Percentiles rank a stretch among this genome's conserved stretches.
Conservation (phyloP, 2,329 filamentous ascomycete species). For the Fusarium kyushuense region DNA sequence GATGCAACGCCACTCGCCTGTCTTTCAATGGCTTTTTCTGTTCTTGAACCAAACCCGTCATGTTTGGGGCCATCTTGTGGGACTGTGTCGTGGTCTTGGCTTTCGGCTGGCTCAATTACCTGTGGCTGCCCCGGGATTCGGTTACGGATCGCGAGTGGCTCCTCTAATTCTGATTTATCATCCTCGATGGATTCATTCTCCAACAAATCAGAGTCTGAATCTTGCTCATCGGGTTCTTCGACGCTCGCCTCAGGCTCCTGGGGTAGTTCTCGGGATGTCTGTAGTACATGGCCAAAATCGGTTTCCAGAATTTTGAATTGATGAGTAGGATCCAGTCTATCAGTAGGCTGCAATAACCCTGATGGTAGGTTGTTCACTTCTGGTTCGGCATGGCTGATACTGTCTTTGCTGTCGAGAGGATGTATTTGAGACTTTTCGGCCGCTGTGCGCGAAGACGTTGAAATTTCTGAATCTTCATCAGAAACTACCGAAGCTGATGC, state of each 20-base stretch:
- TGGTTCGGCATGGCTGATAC: background rate
- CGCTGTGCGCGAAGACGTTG: slow-evolving; percentile 7
- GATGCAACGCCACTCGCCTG: background rate
- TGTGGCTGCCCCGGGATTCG: background rate
- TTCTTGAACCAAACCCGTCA: background rate
- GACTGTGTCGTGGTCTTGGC: background rate
- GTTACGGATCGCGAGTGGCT: slow-evolving; percentile 1
- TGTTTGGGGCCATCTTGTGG: background rate
- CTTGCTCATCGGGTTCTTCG: background rate
- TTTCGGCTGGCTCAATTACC: slow-evolving; percentile 1
- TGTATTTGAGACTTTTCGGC: slow-evolving; percentile 6
- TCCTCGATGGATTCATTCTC: slow-evolving; percentile 12
- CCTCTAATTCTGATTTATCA: slow-evolving; percentile 5
- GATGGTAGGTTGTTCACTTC: slow-evolving; percentile 3
- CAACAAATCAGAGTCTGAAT: slow-evolving; percentile 4
- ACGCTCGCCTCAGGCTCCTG: background rate
- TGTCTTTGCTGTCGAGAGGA: slow-evolving; percentile 2
- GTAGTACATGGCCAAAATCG: slow-evolving; percentile 26
- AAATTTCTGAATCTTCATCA: slow-evolving; percentile 19
- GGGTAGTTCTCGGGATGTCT: slow-evolving; percentile 21
- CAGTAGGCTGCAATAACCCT: slow-evolving; percentile 16
- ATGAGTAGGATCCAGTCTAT: slow-evolving; percentile 2
- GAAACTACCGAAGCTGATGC: slow-evolving; percentile 11
- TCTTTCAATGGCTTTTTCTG: background rate
- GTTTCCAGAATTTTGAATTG: slow-evolving; percentile 26